Evolutionary conservation across 2,329 filamentous ascomycete species (phyloP), one percentile per base, ranked within the genome.

Genomic region (Penicillium concentricum): DNA sequence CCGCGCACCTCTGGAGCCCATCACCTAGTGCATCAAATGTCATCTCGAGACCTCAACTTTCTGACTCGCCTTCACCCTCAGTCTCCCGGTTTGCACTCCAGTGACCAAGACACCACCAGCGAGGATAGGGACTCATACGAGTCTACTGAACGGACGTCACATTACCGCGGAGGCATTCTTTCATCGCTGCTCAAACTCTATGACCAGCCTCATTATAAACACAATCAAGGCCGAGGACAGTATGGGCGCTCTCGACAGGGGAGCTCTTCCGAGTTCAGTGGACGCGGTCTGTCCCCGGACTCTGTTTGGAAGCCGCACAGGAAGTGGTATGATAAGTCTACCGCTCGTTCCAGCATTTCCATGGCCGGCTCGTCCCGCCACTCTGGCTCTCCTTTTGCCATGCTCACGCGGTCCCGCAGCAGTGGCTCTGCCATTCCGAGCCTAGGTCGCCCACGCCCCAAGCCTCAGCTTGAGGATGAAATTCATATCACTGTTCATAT

Each of bases 81-180:
- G 6, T 69, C 69, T 46, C 62, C 70, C 22, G 67, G 67, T 26
- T 58, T 72, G 32, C 63, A 67, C n/a, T 73, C 74, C n/a, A 71
- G 70, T 22, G 49, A 44, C 24, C 69, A 71, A 44, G 61, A 59
- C 26, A 74, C 71, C 18, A 69, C 69, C 5, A 58, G 69, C 12
- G 72, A 72, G 48, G 74, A 76, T 41, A 65, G 70, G 37, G 79
- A 84, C 42, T 78, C 82, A 35, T 55, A 16, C 22, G 82, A 84
- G 42, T 81, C 84, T 54, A 90, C 90, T 67, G 85, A 87, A 43
- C 80, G 81, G 41, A 89, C 89, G 5, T 75, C 80, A 22, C 83
- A 87, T 60, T 92, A 90, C 70, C 84, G 87, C 48, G 87, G 87
- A 30, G 89, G 91, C 30, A 84, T 93, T 45, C 77, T 95, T 1